Evolutionary conservation across 179 eudicot species (phyloP), one percentile per base, ranked within the genome.

Genomic region (Corrigiola litoralis): DNA sequence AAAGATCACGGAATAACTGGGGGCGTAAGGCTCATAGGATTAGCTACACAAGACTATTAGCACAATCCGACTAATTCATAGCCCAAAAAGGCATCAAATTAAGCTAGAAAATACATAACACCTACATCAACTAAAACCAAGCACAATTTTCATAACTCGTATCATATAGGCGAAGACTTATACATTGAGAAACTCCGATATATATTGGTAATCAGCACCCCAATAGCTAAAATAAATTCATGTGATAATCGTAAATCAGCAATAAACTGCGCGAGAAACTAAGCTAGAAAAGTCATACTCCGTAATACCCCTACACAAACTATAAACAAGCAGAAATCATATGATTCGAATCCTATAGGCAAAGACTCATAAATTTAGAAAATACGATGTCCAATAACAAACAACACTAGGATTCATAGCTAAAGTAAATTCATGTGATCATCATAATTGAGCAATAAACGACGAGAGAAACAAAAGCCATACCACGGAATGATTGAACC

Each of bases 401-500:
- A 34, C 16, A 20, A 48, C 24, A 34, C 12, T 24, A 28, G 52
- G 48, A 34, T 23, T 38, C 42, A 38, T 38, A 38, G 13, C 13
- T 38, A 58, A 51, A 38, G 52, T 58, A 37, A 49, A 18, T 18
- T 23, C 36, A 55, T 32, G 31, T 13, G 6, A 17, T 36, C 34
- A 66, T 12, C 42, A 1, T 27, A 66, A 1, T 12, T 29, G 37
- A 34, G 10, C 38, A 11, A 18, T 17, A 25, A 44, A 54, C 2
- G 32, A 16, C 52, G 11, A 49, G 1, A 11, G 34, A 31, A 40
- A 47, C 24, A 47, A 38, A 64, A 46, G 41, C 16, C 80, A 31
- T 87, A 92, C 98, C 98, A 92, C 61, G 80, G 77, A 67, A 92
- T 92, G 75, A 92, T 80, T 45, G 79, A 92, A 4, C 97, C 98